These are phyloP conservation scores for Paratinospora sagittata DNA, from an alignment of 164 flowering plant species.

Conservation along the genomic window DNA sequence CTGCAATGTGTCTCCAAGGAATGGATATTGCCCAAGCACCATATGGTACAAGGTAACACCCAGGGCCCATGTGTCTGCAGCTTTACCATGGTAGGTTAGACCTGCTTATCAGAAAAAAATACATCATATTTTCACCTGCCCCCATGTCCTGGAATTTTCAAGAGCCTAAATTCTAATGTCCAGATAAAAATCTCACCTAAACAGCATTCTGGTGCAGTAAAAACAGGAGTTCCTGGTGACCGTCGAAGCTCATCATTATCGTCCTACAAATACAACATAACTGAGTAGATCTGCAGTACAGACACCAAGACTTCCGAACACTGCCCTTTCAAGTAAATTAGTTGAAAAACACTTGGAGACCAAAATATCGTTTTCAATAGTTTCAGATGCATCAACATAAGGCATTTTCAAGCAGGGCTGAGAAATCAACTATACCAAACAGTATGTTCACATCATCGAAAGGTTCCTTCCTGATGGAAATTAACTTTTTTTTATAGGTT, in stretches of 20 bases:
- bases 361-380: neutral
- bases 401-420: neutral
- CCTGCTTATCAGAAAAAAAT: constrained; percentile 37
- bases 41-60: constrained; percentile 86
- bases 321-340: neutral
- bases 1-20: constrained; percentile 83
- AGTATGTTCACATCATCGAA: too few relatives aligned
- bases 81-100: constrained; percentile 75
- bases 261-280: constrained; percentile 40
- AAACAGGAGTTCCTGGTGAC: constrained; percentile 43
- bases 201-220: constrained; percentile 94
- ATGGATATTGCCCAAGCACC: constrained; percentile 78
- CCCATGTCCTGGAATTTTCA: neutral
- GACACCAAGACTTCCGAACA: neutral
- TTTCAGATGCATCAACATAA: neutral
- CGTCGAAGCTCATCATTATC: constrained; percentile 88
- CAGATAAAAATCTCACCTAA: constrained; percentile 19
- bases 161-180: neutral
- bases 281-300: neutral
- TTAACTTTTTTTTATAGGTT: too few relatives aligned
- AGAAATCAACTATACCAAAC: too few relatives aligned
- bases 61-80: constrained; percentile 95
- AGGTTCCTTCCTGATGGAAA: too few relatives aligned
- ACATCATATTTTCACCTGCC: neutral
- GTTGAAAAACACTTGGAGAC: neutral